Conservation (phyloP, 2,329 filamentous ascomycete species). For the Nothophoma quercina region DNA sequence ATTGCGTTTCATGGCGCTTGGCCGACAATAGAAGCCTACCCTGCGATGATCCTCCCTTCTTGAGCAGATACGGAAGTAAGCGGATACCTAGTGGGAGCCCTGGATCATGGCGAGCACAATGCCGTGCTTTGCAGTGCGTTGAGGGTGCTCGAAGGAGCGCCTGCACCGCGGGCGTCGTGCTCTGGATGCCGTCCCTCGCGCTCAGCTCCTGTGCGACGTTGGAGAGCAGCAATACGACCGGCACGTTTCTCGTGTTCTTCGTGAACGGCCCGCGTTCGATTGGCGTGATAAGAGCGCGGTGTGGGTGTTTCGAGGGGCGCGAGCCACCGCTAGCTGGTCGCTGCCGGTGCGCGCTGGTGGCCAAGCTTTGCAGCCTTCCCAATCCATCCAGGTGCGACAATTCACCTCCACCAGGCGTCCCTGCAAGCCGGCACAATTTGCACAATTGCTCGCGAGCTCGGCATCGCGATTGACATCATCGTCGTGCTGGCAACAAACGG, state of each 20-base stretch:
- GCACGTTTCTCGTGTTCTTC: slow-evolving; percentile 11
- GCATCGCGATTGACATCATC: slow-evolving; percentile 15
- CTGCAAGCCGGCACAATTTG: slow-evolving; percentile 21
- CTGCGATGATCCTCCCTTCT: slow-evolving; percentile 46
- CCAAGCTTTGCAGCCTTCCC: slow-evolving; percentile 20
- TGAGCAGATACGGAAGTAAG: slow-evolving; percentile 28
- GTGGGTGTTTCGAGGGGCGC: slow-evolving; percentile 25
- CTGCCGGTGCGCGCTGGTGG: too few species aligned
- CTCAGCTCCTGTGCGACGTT: slow-evolving; percentile 4
- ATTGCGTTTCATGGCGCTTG: slow-evolving; percentile 46
- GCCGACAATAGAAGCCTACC: slow-evolving; percentile 39
- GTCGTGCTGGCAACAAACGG: slow-evolving; percentile 9
- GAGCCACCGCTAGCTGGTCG: slow-evolving; percentile 1
- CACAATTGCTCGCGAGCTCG: slow-evolving; percentile 18
- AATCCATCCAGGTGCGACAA: slow-evolving; percentile 34
- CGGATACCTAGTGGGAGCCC: slow-evolving; percentile 38
- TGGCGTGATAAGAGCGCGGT: slow-evolving; percentile 23
- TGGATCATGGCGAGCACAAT: slow-evolving; percentile 17
- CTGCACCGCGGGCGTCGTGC: slow-evolving; percentile 18
- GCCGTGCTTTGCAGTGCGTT: slow-evolving; percentile 11
- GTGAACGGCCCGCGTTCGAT: slow-evolving; percentile 13
- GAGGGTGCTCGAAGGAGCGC: slow-evolving; percentile 1
- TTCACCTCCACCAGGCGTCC: slow-evolving; percentile 3
- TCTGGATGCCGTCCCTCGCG: slow-evolving; percentile 1
- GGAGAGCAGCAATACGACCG: slow-evolving; percentile 5